phyloP scores from a whole-genome alignment of 306 rosid species.

The Rosa persica region DNA sequence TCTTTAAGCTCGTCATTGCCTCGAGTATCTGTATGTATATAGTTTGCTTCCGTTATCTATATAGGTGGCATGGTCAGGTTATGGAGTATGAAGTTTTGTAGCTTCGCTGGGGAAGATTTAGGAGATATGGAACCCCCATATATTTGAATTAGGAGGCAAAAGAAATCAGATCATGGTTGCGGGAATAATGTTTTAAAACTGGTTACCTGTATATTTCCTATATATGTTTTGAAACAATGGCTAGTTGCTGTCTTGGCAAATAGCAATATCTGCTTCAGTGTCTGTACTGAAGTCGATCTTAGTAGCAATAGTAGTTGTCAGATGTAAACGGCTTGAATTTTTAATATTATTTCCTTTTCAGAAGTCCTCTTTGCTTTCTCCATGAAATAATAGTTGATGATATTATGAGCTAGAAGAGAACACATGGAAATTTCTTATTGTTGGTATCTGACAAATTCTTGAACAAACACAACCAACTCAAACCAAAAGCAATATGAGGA shows the following conservation, averaged over 20 bases:
- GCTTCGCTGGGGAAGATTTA: constrained; percentile 49
- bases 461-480: background rate
- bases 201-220: constrained; percentile 51
- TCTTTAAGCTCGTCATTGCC: constrained; percentile 41
- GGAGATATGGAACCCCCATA: constrained; percentile 55
- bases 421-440: background rate
- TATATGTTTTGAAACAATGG: constrained; percentile 22
- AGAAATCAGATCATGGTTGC: constrained; percentile 34
- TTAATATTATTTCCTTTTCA: background rate
- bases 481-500: background rate
- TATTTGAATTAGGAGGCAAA: constrained; percentile 36
- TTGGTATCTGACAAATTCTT: background rate
- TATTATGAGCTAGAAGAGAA: background rate
- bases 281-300: constrained; percentile 7
- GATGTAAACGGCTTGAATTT: background rate
- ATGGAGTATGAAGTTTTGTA: constrained; percentile 60
- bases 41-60: constrained; percentile 22
- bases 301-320: background rate
- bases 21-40: constrained; percentile 49
- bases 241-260: constrained; percentile 19
- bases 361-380: background rate
- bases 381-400: background rate
- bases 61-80: constrained; percentile 37
- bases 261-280: background rate
- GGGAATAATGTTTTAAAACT: constrained; percentile 38